Evolutionary conservation across 2,329 filamentous ascomycete species (phyloP).

Genomic region (Epichloe gansuensis): DNA sequence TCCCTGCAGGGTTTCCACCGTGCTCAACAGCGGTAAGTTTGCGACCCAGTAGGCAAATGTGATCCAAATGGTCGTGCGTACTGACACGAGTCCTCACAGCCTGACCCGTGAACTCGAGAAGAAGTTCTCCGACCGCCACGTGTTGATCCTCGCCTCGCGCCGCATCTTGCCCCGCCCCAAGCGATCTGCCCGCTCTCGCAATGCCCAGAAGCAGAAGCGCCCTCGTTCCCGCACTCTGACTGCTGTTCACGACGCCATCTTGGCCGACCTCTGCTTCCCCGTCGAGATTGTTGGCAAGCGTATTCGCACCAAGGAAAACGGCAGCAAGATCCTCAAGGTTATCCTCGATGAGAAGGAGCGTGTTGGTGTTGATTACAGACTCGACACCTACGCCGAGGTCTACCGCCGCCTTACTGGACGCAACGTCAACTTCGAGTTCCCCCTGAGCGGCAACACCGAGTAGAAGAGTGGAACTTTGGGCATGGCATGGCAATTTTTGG

Average conservation of each 20-base stretch:
- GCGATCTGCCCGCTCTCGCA: constrained; percentile 93
- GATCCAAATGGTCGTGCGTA: neutral
- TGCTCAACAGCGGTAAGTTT: constrained; percentile 93
- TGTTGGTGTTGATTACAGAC: constrained; percentile 96
- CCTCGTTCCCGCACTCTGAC: constrained; percentile 95
- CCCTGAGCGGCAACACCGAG: constrained; percentile 64
- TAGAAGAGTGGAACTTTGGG: constrained; percentile 38
- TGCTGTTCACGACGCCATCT: constrained; percentile 96
- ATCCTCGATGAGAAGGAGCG: constrained; percentile 99
- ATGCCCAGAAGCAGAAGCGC: constrained; percentile 96
- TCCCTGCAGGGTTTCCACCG: constrained; percentile 98
- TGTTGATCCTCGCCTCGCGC: constrained; percentile 96
- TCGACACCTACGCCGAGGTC: constrained; percentile 99
- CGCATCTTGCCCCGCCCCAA: constrained; percentile 97
- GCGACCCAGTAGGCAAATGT: neutral
- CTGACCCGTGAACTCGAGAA: constrained; percentile 99
- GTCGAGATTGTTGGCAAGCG: constrained; percentile 99
- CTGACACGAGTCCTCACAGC: constrained; percentile 34
- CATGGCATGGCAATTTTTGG: constrained; percentile 5
- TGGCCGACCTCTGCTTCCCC: constrained; percentile 95
- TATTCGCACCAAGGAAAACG: constrained; percentile 96
- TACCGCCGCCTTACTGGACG: constrained; percentile 97
- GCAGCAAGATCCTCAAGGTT: constrained; percentile 97
- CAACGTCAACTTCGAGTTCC: constrained; percentile 97
- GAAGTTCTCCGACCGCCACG: constrained; percentile 99